Conservation (phyloP, 257 asterid species). For the Solanum ahanhuiri region DNA sequence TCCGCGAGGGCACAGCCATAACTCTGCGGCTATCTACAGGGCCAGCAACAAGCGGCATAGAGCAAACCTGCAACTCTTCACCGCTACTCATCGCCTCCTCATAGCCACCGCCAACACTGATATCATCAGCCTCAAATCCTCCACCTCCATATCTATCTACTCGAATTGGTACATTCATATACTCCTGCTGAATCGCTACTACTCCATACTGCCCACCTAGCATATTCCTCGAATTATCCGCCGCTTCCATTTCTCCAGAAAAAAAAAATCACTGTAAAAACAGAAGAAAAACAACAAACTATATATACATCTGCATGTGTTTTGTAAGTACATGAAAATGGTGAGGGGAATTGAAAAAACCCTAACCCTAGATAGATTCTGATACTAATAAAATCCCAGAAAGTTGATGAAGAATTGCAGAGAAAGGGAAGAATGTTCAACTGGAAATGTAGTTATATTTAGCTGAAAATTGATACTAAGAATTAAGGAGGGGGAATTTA, state of each 20-base stretch:
- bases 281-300: not conserved
- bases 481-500: not conserved
- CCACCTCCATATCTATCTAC: slow-evolving; percentile 33
- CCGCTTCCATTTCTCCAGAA: not conserved
- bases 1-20: slow-evolving; percentile 10
- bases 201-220: not conserved
- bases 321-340: not conserved
- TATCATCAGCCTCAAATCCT: slow-evolving; percentile 32
- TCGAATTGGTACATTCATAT: slow-evolving; percentile 20
- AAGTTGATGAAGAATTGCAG: not conserved
- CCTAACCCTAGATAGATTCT: not conserved
- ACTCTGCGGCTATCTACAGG: slow-evolving; percentile 8
- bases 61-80: slow-evolving; percentile 16
- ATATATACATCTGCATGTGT: not conserved
- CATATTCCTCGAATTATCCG: not conserved
- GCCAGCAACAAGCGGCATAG: slow-evolving; percentile 8
- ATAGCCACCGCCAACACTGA: slow-evolving; percentile 6
- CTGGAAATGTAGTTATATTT: not conserved
- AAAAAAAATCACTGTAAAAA: not conserved
- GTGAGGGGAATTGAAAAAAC: not conserved
- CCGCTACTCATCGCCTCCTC: slow-evolving; percentile 13
- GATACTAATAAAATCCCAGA: not conserved
- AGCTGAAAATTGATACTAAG: not conserved
- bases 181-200: not conserved
- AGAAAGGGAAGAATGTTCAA: not conserved